Conservation (phyloP, 139 green algal species). For the Chlamydomonas schloesseri region DNA sequence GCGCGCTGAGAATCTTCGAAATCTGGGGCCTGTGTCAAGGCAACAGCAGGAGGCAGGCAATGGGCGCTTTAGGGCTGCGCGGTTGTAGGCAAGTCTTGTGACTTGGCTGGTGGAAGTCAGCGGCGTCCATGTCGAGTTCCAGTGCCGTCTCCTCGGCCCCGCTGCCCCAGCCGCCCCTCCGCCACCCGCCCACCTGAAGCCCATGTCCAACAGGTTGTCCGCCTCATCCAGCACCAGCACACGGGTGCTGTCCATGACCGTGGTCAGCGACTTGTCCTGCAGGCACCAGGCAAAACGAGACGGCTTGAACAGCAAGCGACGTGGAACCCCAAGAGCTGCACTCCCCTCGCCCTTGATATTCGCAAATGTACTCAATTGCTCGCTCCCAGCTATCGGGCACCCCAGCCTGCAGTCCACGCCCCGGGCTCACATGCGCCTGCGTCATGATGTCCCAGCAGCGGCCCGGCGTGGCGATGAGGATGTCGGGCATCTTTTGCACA, state of each 20-base stretch:
- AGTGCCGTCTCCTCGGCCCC: background rate
- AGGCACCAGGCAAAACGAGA: too few species aligned
- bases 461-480: conserved; percentile 93
- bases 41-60: too few species aligned
- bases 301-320: too few species aligned
- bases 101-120: too few species aligned
- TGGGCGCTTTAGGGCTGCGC: too few species aligned
- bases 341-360: too few species aligned
- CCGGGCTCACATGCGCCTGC: background rate
- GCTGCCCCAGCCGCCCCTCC: background rate
- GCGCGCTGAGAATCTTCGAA: conserved; percentile 65
- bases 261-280: background rate
- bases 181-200: conserved; percentile 50
- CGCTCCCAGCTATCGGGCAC: too few species aligned
- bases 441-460: conserved; percentile 86
- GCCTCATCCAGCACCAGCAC: conserved; percentile 97
- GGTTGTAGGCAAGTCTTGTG: too few species aligned
- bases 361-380: too few species aligned
- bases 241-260: conserved; percentile 14
- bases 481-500: conserved; percentile 50
- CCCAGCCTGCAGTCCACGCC: background rate
- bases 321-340: too few species aligned
- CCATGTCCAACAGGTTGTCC: conserved; percentile 98
- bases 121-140: too few species aligned
- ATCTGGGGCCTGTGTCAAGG: conserved; percentile 56